Evolutionary conservation across 2,329 filamentous ascomycete genomes (phyloP).

Genomic region (Sarocladiaceae sp.): DNA sequence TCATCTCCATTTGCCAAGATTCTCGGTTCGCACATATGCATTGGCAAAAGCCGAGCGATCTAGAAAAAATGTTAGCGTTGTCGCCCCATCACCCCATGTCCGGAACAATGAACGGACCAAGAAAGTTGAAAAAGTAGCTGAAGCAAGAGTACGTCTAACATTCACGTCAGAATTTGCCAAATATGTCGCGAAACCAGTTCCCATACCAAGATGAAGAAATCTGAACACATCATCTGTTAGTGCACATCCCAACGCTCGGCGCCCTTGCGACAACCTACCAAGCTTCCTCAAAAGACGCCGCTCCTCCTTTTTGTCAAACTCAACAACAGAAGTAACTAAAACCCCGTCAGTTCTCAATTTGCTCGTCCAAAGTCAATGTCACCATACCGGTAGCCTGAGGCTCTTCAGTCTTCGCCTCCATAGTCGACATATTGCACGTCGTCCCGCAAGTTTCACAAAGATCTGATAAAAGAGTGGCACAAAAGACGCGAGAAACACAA

Average conservation of each 20-base stretch:
- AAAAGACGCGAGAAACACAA: not conserved
- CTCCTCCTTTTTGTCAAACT: conserved; percentile 1
- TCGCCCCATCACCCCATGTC: not conserved
- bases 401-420: not conserved
- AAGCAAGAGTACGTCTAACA: conserved; percentile 16
- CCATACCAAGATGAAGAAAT: conserved; percentile 13
- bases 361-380: not conserved
- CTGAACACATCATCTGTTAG: too few relatives aligned
- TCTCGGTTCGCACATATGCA: conserved; percentile 35
- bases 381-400: too few relatives aligned
- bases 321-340: not conserved
- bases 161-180: not conserved
- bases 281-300: not conserved
- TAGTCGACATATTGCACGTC: not conserved
- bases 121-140: conserved; percentile 16
- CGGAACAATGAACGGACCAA: conserved; percentile 5
- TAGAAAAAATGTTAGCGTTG: not conserved
- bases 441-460: not conserved
- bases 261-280: not conserved
- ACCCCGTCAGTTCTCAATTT: too few relatives aligned
- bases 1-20: too few relatives aligned
- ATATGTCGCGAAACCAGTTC: not conserved
- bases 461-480: too few relatives aligned
- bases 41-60: conserved; percentile 23
- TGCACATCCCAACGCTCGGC: too few relatives aligned